Base-by-base conservation (phyloP, 257 asterid species). In the Solanum verrucosum region DNA sequence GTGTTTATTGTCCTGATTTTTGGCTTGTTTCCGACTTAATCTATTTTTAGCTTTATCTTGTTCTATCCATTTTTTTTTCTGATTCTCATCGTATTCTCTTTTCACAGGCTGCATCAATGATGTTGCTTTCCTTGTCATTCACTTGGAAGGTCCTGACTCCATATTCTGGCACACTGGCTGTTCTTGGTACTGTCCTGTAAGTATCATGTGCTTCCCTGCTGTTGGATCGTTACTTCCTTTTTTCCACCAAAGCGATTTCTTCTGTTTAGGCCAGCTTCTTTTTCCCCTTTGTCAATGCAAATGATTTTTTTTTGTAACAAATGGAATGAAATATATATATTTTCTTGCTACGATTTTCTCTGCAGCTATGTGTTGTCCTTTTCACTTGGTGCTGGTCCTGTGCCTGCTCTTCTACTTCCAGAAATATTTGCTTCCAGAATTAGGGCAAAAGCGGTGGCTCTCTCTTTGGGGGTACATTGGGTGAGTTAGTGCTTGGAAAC, bases 321-420 rank as follows among this genome's bases (percentile, higher is more conserved):
- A 15, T 68, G 46, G 68, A 81, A 81, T 29, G 3, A 81, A 29
- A 49, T 49, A 29, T 79, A 79, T 34, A 73, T 71, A 34, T 33
- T 16, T 79, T 79, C 11, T 49, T 8, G 18, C 20, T 46, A 46
- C 29, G 86, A 25, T 20, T 18, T 21, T 67, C 67, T 21, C 87
- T 59, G 84, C 96, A 95, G 99, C 77, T 96, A 96, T 9, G 98
- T 96, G 14, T 83, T 95, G 70, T 95, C 98, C 78, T 96, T 96
- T 90, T 95, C 99, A 23, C 98, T 96, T 90, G 99, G 99, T 44
- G 99, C 99, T 88, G 99, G 99, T 87, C 99, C 99, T 25, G 99
- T 96, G 38, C 99, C 99, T 91, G 98, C 99, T 87, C 99, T 96
- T 89, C 94, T 96, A 85, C 98, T 96, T 87, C 96, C 99, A 16